These are phyloP conservation scores for Kodamaea ohmeri DNA, from an alignment of 1,139 yeast genomes.

Conservation along the genomic window DNA sequence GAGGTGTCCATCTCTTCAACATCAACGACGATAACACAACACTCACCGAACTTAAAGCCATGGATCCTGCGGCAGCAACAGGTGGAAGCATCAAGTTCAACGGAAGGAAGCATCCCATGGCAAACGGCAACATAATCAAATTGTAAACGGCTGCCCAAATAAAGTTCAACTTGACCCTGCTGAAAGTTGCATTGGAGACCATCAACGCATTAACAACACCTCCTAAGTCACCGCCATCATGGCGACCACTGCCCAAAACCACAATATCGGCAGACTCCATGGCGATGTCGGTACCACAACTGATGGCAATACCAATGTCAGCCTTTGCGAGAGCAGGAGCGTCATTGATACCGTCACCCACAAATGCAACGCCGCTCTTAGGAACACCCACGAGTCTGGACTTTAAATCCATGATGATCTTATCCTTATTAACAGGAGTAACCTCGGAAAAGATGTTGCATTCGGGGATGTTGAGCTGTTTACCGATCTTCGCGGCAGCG, in stretches of 20 bases:
- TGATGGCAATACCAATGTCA: slow-evolving; percentile 85
- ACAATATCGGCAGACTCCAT: slow-evolving; percentile 94
- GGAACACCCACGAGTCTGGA: slow-evolving; percentile 30
- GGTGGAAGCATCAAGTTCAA: slow-evolving; percentile 78
- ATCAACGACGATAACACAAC: slow-evolving; percentile 80
- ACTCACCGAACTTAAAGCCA: slow-evolving; percentile 90
- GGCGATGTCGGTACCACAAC: slow-evolving; percentile 93
- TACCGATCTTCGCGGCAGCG: slow-evolving; percentile 66
- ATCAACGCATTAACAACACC: slow-evolving; percentile 75
- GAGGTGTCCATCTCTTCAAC: slow-evolving; percentile 62
- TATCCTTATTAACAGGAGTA: slow-evolving; percentile 74
- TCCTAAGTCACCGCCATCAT: slow-evolving; percentile 39
- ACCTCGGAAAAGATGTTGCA: slow-evolving; percentile 73
- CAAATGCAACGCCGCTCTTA: slow-evolving; percentile 63
- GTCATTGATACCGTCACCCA: slow-evolving; percentile 97
- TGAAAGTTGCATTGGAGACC: slow-evolving; percentile 67
- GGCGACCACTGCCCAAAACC: slow-evolving; percentile 36
- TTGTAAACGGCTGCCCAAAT: slow-evolving; percentile 87
- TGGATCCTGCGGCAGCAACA: slow-evolving; percentile 88
- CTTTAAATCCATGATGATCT: slow-evolving; percentile 60
- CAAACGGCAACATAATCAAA: slow-evolving; percentile 85
- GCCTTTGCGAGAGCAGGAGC: slow-evolving; percentile 93
- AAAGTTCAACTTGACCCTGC: slow-evolving; percentile 75
- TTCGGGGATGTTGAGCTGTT: slow-evolving; percentile 61
- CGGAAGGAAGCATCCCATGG: slow-evolving; percentile 88